phyloP scores from a whole-genome alignment of 2,329 filamentous ascomycete species.

The Fusarium marasasianum region DNA sequence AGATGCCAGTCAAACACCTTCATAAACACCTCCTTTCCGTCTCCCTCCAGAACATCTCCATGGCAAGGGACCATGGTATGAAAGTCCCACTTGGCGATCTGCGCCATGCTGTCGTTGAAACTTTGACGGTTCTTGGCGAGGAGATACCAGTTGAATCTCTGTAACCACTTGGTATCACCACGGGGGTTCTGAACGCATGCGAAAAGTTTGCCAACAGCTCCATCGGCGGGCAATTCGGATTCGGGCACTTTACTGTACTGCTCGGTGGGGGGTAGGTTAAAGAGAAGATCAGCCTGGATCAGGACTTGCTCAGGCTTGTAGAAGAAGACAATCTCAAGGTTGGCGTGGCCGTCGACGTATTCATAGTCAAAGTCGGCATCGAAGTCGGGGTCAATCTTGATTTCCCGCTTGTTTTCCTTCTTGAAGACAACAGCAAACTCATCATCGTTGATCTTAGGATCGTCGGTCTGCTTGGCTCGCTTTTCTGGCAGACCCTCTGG shows the following conservation, averaged over 20 bases:
- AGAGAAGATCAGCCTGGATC: conserved; percentile 89
- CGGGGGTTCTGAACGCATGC: conserved; percentile 66
- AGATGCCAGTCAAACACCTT: conserved; percentile 89
- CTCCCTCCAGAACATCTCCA: conserved; percentile 83
- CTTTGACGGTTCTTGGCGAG: conserved; percentile 70
- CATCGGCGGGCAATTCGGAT: conserved; percentile 43
- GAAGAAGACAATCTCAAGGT: conserved; percentile 88
- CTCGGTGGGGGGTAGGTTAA: conserved; percentile 88
- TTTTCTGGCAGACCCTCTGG: conserved; percentile 87
- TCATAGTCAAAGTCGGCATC: conserved; percentile 87
- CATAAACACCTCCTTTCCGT: conserved; percentile 78
- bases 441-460: conserved; percentile 58
- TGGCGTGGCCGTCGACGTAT: conserved; percentile 81
- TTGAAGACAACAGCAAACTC: conserved; percentile 75
- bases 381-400: conserved; percentile 77
- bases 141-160: conserved; percentile 84
- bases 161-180: conserved; percentile 77
- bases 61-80: conserved; percentile 89
- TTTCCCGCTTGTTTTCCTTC: conserved; percentile 59
- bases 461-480: conserved; percentile 66
- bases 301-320: conserved; percentile 82
- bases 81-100: conserved; percentile 85
- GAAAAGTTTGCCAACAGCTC: conserved; percentile 56
- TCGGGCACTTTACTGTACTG: conserved; percentile 79
- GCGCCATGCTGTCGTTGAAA: conserved; percentile 74